Evolutionary conservation across 345 rosid genomes (phyloP), one percentile per base, ranked within the genome.

Genomic region (Alliaria petiolata): DNA sequence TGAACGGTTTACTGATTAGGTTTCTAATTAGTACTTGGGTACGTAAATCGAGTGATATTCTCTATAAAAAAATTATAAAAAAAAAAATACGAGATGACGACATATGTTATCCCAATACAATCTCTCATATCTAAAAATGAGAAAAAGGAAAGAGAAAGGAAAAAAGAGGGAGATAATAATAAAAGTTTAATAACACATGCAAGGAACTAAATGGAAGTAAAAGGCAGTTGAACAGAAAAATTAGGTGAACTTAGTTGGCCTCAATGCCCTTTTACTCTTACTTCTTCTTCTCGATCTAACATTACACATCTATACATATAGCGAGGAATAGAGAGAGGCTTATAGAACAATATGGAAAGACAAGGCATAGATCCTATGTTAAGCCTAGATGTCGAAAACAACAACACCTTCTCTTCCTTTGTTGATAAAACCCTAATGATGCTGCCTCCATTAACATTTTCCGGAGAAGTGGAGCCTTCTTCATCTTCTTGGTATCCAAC

Each of bases 171-270:
- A 40, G 6, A 31, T 51, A 51, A 52, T 39, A 42, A 53, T 62
- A 52, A 42, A 71, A 62, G 30, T 52, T 52, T 2, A 53, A 15
- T 42, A 62, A 53, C 36, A 63, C 57, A 72, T 39, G 66, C 52
- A 63, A 67, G 47, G 60, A 70, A 72, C 62, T 52, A 62, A 53
- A 62, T 62, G 63, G 75, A 70, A 61, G 64, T 72, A 72, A 72
- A 72, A 67, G 72, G 78, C 78, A 75, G 78, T 67, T 75, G 78
- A 75, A 75, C 78, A 75, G 45, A 67, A 75, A 22, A 75, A 49
- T 60, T 75, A 67, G 78, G 78, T 75, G 78, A 75, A 67, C 47
- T 15, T 75, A 75, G 78, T 67, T 75, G 78, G 78, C 78, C 68
- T 54, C 72, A 60, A 67, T 59, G 34, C 62, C 44, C 73, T 61